Evolutionary conservation across 257 asterid species (phyloP).

Genomic region (Cinchona pubescens): DNA sequence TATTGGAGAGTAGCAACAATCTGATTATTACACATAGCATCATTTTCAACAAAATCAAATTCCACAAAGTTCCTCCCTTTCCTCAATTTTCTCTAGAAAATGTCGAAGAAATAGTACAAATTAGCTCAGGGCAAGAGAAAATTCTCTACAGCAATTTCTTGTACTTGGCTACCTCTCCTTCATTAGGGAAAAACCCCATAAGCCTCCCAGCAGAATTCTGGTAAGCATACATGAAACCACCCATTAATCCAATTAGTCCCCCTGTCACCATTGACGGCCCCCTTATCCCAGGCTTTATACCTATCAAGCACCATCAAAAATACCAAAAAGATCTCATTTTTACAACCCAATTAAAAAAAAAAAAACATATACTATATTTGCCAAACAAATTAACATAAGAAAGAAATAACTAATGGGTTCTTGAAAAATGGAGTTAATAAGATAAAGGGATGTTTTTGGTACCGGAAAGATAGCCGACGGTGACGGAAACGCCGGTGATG

Average conservation of each 20-base stretch:
- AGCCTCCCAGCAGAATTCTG: constrained; percentile 97
- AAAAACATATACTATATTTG: background rate
- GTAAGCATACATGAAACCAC: constrained; percentile 97
- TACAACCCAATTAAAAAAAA: background rate
- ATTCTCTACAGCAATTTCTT: constrained; percentile 52
- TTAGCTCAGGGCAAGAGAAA: constrained; percentile 9
- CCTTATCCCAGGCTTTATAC: constrained; percentile 85
- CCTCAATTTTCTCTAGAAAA: background rate
- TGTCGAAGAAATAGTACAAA: constrained; percentile 5
- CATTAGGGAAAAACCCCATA: constrained; percentile 97
- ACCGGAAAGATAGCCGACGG: constrained; percentile 98
- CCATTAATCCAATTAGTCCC: constrained; percentile 84
- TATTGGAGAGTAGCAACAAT: constrained; percentile 7
- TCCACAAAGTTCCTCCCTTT: background rate
- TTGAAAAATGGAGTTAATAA: background rate
- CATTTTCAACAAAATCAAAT: background rate
- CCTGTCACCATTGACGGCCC: constrained; percentile 99
- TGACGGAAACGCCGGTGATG: constrained; percentile 80
- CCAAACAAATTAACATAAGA: background rate
- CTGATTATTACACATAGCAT: constrained; percentile 11
- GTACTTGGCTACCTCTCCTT: constrained; percentile 88
- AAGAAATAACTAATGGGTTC: background rate
- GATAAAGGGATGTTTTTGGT: background rate
- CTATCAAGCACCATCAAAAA: constrained; percentile 25
- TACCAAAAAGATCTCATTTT: background rate